A percentile compares a stretch with the other conserved stretches of the same genome.
phyloP scores from a whole-genome alignment of 495 filamentous ascomycete species.

The Neurospora sp. region DNA sequence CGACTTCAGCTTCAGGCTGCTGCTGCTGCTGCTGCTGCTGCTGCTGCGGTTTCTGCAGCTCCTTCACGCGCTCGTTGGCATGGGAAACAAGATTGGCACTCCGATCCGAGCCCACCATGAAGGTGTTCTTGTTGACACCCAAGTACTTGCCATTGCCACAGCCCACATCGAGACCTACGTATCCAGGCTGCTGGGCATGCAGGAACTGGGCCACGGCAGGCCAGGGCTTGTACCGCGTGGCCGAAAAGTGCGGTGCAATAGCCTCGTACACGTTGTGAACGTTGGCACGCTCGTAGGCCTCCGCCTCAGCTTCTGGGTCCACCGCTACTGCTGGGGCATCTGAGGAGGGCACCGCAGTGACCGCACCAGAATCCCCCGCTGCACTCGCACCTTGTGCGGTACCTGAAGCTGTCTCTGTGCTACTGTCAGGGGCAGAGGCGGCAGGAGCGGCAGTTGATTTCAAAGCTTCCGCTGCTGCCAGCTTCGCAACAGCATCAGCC shows the following conservation, averaged over 20 bases:
- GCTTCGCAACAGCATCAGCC: conserved; percentile 20
- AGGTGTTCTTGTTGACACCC: conserved; percentile 63
- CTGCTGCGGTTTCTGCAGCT: conserved; percentile 18
- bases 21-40: background rate
- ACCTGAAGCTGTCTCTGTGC: background rate
- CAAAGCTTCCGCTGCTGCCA: conserved; percentile 7
- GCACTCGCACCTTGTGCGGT: background rate
- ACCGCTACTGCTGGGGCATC: conserved; percentile 7
- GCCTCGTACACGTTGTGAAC: conserved; percentile 92
- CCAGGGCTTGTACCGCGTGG: conserved; percentile 96
- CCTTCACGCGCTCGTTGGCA: conserved; percentile 53
- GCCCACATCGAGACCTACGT: conserved; percentile 83
- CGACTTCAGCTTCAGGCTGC: background rate
- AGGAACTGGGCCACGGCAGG: conserved; percentile 83
- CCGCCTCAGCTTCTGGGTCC: conserved; percentile 18
- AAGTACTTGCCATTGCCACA: conserved; percentile 98
- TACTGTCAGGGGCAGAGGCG: background rate
- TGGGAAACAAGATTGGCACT: conserved; percentile 68
- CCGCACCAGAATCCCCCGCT: background rate
- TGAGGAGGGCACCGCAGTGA: conserved; percentile 4
- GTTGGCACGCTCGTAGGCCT: conserved; percentile 68
- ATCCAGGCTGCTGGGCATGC: conserved; percentile 49
- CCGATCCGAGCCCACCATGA: conserved; percentile 82
- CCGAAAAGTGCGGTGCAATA: conserved; percentile 90
- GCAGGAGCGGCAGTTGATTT: background rate